These are phyloP conservation scores for Ogataea sp. DNA, from an alignment of 805 yeast genomes.

Conservation along the genomic window DNA sequence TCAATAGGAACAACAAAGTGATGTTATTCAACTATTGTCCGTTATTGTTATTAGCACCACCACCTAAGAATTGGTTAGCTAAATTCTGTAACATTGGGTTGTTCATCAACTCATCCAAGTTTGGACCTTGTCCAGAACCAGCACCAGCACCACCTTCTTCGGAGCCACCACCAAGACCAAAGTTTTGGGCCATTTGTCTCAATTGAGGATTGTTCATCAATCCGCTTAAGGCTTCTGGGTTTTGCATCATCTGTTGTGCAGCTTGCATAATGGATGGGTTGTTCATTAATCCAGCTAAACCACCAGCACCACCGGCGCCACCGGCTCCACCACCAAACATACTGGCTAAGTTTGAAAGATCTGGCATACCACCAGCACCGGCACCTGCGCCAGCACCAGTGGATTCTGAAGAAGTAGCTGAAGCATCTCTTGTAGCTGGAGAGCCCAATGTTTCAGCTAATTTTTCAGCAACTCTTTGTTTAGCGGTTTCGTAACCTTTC, in stretches of 20 bases:
- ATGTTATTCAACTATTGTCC: too few relatives aligned
- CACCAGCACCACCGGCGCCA: slow-evolving; percentile 53
- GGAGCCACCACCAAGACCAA: slow-evolving; percentile 57
- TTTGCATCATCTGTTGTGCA: slow-evolving; percentile 81
- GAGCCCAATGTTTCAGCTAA: slow-evolving; percentile 34
- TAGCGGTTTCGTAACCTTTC: slow-evolving; percentile 90
- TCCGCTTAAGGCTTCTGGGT: slow-evolving; percentile 68
- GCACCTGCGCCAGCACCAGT: slow-evolving; percentile 18
- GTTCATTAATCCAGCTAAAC: slow-evolving; percentile 61
- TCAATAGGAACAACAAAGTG: too few relatives aligned
- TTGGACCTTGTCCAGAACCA: slow-evolving; percentile 33
- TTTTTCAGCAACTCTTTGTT: slow-evolving; percentile 76
- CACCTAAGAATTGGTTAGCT: slow-evolving; percentile 67
- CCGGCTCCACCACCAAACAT: slow-evolving; percentile 65
- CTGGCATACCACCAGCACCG: slow-evolving; percentile 61
- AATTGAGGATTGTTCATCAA: slow-evolving; percentile 76
- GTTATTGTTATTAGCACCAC: slow-evolving; percentile 15
- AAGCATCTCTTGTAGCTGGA: slow-evolving; percentile 3
- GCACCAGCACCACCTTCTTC: slow-evolving; percentile 10
- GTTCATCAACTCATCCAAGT: slow-evolving; percentile 63
- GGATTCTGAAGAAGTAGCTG: slow-evolving; percentile 5
- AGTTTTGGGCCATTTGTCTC: slow-evolving; percentile 73
- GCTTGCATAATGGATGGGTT: slow-evolving; percentile 91
- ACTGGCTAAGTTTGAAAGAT: slow-evolving; percentile 46
- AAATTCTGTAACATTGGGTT: slow-evolving; percentile 70